A percentile compares a stretch with the other conserved stretches of the same genome.
Conservation (phyloP, 1,284 basidiomycete genomes). For the Cutaneotrichosporon sp. region DNA sequence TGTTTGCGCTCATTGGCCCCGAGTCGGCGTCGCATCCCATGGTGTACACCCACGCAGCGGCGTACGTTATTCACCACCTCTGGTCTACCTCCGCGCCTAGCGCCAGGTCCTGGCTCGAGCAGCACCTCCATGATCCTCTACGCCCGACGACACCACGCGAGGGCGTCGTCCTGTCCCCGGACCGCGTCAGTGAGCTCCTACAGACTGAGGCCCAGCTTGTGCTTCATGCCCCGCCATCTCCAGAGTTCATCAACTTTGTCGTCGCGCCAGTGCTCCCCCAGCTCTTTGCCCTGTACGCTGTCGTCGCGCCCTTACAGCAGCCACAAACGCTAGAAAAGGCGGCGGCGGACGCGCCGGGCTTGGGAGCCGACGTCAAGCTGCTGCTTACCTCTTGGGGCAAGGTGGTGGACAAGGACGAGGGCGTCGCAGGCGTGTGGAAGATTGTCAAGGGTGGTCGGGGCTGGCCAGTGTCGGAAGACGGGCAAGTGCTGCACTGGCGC, state of each 20-base stretch:
- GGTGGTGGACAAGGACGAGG: constrained; percentile 56
- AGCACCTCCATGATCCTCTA: constrained; percentile 42
- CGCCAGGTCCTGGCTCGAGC: constrained; percentile 48
- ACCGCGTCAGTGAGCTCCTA: constrained; percentile 1
- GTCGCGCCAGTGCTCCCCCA: constrained; percentile 63
- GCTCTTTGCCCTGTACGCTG: constrained; percentile 60
- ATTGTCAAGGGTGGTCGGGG: constrained; percentile 56
- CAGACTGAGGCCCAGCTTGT: constrained; percentile 34
- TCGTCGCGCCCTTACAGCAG: constrained; percentile 49
- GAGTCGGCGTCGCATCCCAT: constrained; percentile 16
- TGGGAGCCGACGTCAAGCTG: constrained; percentile 51
- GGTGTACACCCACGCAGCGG: constrained; percentile 32
- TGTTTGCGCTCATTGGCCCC: constrained; percentile 24
- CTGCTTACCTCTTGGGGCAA: constrained; percentile 69
- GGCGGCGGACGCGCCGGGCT: constrained; percentile 54
- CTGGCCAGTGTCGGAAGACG: constrained; percentile 22
- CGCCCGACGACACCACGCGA: constrained; percentile 18
- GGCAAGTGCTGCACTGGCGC: constrained; percentile 27
- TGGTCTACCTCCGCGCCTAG: constrained; percentile 19
- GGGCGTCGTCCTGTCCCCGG: constrained; percentile 1
- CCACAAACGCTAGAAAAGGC: constrained; percentile 8
- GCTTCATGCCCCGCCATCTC: constrained; percentile 68
- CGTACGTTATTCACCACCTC: constrained; percentile 28
- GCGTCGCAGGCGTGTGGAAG: constrained; percentile 57
- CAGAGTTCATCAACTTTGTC: constrained; percentile 58